A percentile compares a stretch with the other conserved stretches of the same genome.
phyloP scores from a whole-genome alignment of 2,329 filamentous ascomycete genomes.

The Fonsecaea monophora region DNA sequence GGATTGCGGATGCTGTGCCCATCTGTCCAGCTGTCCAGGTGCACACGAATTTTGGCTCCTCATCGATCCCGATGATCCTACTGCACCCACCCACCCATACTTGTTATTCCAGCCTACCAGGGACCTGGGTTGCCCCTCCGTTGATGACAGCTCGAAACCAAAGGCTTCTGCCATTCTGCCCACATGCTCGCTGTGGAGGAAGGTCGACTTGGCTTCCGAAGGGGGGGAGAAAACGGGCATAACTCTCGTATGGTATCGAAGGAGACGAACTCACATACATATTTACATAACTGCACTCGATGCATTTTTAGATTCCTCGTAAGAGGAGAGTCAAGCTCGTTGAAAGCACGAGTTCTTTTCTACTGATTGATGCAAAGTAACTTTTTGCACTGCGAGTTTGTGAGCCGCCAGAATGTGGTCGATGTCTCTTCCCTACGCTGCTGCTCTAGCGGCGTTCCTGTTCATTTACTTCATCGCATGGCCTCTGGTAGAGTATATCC shows the following conservation, averaged over 20 bases:
- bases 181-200: neutral
- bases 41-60: neutral
- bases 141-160: neutral
- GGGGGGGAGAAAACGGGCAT: neutral
- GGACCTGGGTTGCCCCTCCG: neutral
- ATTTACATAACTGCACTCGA: neutral
- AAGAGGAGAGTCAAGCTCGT: neutral
- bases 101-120: neutral
- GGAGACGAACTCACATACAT: neutral
- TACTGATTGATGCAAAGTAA: neutral
- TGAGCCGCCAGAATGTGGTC: neutral
- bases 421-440: neutral
- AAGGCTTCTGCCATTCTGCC: neutral
- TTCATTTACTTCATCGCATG: slow-evolving; percentile 19
- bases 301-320: neutral
- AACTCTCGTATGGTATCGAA: neutral
- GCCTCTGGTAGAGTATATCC: slow-evolving; percentile 18
- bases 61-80: neutral
- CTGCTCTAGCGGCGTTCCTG: neutral
- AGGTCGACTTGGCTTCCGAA: neutral
- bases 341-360: neutral
- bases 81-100: neutral
- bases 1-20: neutral
- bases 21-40: neutral
- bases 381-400: neutral